phyloP scores from a whole-genome alignment of 1,284 basidiomycete species.

The Leccinum griseonigrum region DNA sequence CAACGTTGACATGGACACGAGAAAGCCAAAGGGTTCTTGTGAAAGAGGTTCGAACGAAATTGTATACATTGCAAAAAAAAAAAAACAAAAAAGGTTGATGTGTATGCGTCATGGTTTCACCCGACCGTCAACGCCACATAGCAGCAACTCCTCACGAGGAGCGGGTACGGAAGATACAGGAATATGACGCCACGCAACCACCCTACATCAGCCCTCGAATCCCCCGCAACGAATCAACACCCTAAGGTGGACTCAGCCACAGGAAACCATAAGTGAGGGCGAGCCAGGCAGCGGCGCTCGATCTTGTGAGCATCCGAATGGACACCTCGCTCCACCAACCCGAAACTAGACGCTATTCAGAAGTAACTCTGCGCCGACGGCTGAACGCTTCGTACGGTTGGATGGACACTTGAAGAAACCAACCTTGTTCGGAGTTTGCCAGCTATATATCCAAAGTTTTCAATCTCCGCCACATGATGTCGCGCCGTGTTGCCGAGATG shows the following conservation, averaged over 20 bases:
- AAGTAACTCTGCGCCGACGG: constrained; percentile 24
- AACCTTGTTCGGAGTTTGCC: constrained; percentile 2
- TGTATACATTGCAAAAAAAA: neutral
- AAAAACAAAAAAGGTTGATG: neutral
- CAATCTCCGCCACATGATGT: constrained; percentile 19
- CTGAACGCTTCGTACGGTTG: constrained; percentile 44
- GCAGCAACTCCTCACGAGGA: constrained; percentile 46
- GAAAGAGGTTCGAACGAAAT: neutral
- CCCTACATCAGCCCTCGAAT: constrained; percentile 39
- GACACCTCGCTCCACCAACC: constrained; percentile 74
- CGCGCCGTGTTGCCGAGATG: constrained; percentile 13
- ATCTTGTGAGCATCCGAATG: constrained; percentile 67
- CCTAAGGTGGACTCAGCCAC: constrained; percentile 41
- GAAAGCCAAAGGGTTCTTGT: neutral
- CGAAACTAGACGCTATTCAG: constrained; percentile 49
- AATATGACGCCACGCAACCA: constrained; percentile 65
- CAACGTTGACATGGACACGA: neutral
- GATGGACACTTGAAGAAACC: constrained; percentile 40
- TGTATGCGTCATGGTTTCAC: constrained; percentile 78
- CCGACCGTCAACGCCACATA: constrained; percentile 77
- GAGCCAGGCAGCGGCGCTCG: constrained; percentile 41
- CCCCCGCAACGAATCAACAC: constrained; percentile 51
- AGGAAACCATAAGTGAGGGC: constrained; percentile 25
- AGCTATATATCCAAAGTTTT: constrained; percentile 18
- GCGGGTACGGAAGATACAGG: constrained; percentile 68